phyloP scores from a whole-genome alignment of 352 stramenopile species.

The Ochromonadaceae sp. region DNA sequence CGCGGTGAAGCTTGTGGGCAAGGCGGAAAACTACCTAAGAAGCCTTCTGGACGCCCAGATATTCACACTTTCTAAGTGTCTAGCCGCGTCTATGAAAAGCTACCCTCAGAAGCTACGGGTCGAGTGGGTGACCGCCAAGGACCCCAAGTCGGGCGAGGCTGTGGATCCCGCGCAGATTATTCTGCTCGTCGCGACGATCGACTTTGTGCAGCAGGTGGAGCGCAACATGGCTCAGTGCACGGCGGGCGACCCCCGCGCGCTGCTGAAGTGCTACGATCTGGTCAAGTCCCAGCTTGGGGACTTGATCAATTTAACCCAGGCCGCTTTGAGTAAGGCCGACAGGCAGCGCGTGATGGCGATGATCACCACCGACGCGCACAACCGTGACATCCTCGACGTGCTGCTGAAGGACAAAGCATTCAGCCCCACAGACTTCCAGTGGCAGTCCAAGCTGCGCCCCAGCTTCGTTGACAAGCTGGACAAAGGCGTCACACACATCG shows the following conservation, averaged over 20 bases:
- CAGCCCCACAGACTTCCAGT: slow-evolving; percentile 62
- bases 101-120: slow-evolving; percentile 26
- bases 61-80: slow-evolving; percentile 65
- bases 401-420: slow-evolving; percentile 59
- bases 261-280: slow-evolving; percentile 57
- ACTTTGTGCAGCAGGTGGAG: slow-evolving; percentile 76
- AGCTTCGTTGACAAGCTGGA: slow-evolving; percentile 11
- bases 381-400: slow-evolving; percentile 72
- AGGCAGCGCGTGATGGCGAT: slow-evolving; percentile 74
- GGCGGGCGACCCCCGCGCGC: slow-evolving; percentile 50
- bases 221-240: slow-evolving; percentile 43
- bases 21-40: slow-evolving; percentile 72
- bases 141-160: neutral
- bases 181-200: slow-evolving; percentile 61
- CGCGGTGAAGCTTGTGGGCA: slow-evolving; percentile 58
- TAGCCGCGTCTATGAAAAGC: slow-evolving; percentile 36
- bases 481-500: slow-evolving; percentile 48
- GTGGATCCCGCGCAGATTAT: slow-evolving; percentile 75
- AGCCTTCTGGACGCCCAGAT: slow-evolving; percentile 59
- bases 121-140: slow-evolving; percentile 24
- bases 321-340: slow-evolving; percentile 62
- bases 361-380: slow-evolving; percentile 80
- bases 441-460: slow-evolving; percentile 79
- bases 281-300: slow-evolving; percentile 63
- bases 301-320: slow-evolving; percentile 72